Evolutionary conservation across 192 early-diverging fungal genomes (phyloP).

Genomic region (Hyaloraphidium curvatum): DNA sequence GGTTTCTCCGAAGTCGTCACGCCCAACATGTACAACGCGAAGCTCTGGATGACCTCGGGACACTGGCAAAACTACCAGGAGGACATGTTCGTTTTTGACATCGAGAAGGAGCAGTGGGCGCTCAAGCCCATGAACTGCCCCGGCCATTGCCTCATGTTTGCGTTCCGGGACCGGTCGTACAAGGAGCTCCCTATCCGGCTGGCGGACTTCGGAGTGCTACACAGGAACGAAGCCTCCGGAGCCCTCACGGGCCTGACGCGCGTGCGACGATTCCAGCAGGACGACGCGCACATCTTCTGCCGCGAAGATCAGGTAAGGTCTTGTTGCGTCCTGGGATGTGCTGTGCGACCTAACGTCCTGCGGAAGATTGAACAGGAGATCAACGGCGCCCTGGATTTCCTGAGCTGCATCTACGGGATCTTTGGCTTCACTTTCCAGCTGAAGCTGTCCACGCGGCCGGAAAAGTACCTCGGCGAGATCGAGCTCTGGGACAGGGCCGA

Average conservation of each 20-base stretch:
- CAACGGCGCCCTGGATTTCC: conserved; percentile 62
- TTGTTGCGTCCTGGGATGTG: neutral
- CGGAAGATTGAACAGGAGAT: conserved; percentile 62
- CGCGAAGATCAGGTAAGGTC: conserved; percentile 46
- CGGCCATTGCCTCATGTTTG: conserved; percentile 95
- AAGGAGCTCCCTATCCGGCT: conserved; percentile 85
- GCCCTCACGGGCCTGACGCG: conserved; percentile 87
- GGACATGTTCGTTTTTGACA: conserved; percentile 85
- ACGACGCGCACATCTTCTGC: conserved; percentile 99
- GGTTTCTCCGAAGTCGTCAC: conserved; percentile 94
- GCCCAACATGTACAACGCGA: conserved; percentile 97
- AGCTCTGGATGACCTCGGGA: conserved; percentile 90
- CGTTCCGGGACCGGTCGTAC: conserved; percentile 78
- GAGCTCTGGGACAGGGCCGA: conserved; percentile 87
- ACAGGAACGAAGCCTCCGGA: conserved; percentile 80
- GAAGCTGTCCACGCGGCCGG: conserved; percentile 88
- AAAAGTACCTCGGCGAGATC: conserved; percentile 81
- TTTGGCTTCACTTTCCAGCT: conserved; percentile 88
- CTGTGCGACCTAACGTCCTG: conserved; percentile 1
- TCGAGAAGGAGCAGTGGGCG: conserved; percentile 94
- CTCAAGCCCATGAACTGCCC: conserved; percentile 99
- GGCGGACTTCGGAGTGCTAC: conserved; percentile 96
- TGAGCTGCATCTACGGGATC: conserved; percentile 73
- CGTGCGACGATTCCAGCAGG: conserved; percentile 96
- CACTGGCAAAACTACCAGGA: conserved; percentile 94